A percentile compares a stretch with the other conserved stretches of the same genome.
phyloP scores from a whole-genome alignment of 2,329 filamentous ascomycete species.

The Fusarium sp. region DNA sequence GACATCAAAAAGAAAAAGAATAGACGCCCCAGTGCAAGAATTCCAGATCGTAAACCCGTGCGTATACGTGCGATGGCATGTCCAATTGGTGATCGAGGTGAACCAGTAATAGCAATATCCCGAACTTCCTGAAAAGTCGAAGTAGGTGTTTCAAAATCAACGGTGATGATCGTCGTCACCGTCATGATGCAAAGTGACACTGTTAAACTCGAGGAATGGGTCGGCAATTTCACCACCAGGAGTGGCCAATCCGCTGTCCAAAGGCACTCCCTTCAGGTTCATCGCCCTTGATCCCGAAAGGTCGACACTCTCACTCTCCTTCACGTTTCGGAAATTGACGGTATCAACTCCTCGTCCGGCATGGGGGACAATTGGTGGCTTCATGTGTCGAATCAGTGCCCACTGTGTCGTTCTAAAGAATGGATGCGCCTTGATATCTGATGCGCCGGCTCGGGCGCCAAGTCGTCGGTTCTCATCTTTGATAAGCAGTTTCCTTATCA shows the following conservation, averaged over 20 bases:
- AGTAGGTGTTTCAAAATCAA: constrained; percentile 7
- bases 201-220: constrained; percentile 99
- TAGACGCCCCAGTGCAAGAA: constrained; percentile 42
- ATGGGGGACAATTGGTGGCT: constrained; percentile 95
- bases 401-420: constrained; percentile 98
- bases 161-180: constrained; percentile 74
- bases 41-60: constrained; percentile 42
- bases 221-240: constrained; percentile 85
- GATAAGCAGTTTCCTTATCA: constrained; percentile 96
- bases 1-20: constrained; percentile 43
- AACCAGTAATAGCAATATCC: constrained; percentile 21
- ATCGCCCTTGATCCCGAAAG: constrained; percentile 71
- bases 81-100: constrained; percentile 24
- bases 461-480: constrained; percentile 96
- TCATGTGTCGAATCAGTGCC: constrained; percentile 97
- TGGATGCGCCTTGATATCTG: constrained; percentile 94
- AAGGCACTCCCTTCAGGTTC: constrained; percentile 79
- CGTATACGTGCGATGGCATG: constrained; percentile 41
- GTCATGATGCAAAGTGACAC: constrained; percentile 95
- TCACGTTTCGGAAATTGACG: constrained; percentile 97
- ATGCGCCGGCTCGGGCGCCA: constrained; percentile 93
- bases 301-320: constrained; percentile 96
- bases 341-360: constrained; percentile 92
- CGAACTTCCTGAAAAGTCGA: constrained; percentile 8
- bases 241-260: constrained; percentile 87